A percentile compares a stretch with the other conserved stretches of the same genome.
phyloP scores from a whole-genome alignment of 179 eudicot genomes.

The Silene coronaria region DNA sequence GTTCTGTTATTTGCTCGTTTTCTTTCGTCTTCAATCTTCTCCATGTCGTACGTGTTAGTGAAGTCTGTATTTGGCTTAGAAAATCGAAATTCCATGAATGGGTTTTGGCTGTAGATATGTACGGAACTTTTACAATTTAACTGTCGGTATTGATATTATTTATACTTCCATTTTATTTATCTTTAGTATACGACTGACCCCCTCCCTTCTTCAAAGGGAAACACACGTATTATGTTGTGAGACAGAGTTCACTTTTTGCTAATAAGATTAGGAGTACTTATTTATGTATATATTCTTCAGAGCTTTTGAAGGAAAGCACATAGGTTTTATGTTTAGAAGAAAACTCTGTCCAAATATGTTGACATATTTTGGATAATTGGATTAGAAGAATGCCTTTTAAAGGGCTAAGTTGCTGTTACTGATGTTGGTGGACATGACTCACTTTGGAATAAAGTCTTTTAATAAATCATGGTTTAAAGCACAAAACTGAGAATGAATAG shows the following conservation, averaged over 20 bases:
- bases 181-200: neutral
- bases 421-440: neutral
- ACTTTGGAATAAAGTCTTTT: neutral
- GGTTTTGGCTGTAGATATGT: neutral
- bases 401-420: neutral
- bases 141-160: neutral
- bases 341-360: neutral
- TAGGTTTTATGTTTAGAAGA: neutral
- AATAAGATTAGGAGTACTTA: too few relatives aligned
- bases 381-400: neutral
- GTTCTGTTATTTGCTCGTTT: constrained; percentile 13
- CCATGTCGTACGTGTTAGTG: neutral
- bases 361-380: neutral
- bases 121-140: neutral
- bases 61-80: neutral
- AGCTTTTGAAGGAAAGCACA: neutral
- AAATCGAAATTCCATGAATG: neutral
- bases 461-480: neutral
- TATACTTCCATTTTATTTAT: neutral
- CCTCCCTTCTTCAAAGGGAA: neutral
- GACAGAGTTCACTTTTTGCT: too few relatives aligned
- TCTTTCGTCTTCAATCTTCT: constrained; percentile 8
- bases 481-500: neutral
- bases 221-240: too few relatives aligned
- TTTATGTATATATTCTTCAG: neutral